Conservation (phyloP, 169 alveolate genomes). For the Miamiensis avidus region DNA sequence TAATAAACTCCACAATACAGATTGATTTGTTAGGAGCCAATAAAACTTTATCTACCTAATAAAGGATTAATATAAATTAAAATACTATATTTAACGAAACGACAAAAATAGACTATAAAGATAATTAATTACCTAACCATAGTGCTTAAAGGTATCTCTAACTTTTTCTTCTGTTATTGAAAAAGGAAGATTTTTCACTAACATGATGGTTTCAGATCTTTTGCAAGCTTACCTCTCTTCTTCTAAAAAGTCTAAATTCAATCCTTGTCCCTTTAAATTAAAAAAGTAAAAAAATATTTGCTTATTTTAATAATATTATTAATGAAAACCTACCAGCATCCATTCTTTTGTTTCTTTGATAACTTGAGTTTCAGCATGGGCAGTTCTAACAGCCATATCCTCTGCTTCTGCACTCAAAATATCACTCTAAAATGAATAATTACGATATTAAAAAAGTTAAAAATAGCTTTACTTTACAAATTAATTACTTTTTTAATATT, state of each 20-base stretch:
- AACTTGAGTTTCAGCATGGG: constrained; percentile 79
- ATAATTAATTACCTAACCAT: constrained; percentile 58
- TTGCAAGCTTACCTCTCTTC: constrained; percentile 34
- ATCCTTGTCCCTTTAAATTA: constrained; percentile 60
- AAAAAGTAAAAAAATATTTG: too few relatives aligned
- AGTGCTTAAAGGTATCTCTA: constrained; percentile 61
- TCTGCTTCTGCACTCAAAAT: constrained; percentile 70
- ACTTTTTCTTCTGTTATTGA: constrained; percentile 60
- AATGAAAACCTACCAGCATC: too few relatives aligned
- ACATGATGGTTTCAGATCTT: constrained; percentile 53
- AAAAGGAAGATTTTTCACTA: constrained; percentile 68
- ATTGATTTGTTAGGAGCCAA: constrained; percentile 35
- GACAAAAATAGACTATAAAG: too few relatives aligned
- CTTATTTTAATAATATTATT: too few relatives aligned
- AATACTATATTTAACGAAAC: too few relatives aligned
- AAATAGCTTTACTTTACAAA: too few relatives aligned
- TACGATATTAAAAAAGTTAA: constrained; percentile 16
- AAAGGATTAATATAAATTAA: too few relatives aligned
- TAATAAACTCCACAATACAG: constrained; percentile 56
- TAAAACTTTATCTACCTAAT: neutral
- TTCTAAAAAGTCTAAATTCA: constrained; percentile 41
- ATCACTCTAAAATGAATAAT: constrained; percentile 65
- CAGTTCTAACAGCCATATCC: constrained; percentile 75
- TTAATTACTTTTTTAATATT: constrained; percentile 10
- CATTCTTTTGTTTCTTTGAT: constrained; percentile 84